These are phyloP conservation scores for Candida suzukii DNA, from an alignment of 805 yeast genomes.

Conservation along the genomic window DNA sequence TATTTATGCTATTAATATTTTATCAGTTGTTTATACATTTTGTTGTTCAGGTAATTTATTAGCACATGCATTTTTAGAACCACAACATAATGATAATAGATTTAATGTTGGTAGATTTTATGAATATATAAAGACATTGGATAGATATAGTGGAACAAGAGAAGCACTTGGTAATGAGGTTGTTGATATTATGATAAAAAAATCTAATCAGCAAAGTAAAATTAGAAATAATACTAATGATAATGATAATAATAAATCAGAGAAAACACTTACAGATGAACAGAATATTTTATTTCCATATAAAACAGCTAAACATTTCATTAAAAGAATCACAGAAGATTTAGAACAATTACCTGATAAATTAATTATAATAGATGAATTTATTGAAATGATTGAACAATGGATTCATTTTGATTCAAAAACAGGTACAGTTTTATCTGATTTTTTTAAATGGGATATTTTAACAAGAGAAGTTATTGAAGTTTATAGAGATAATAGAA, in stretches of 20 bases:
- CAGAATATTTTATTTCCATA: slow-evolving; percentile 8
- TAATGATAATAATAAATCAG: background rate
- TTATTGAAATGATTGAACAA: slow-evolving; percentile 22
- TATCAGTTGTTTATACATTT: slow-evolving; percentile 21
- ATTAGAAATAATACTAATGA: background rate
- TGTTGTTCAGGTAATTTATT: slow-evolving; percentile 6
- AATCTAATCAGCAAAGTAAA: slow-evolving; percentile 1
- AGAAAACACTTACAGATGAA: background rate
- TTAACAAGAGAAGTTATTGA: slow-evolving; percentile 19
- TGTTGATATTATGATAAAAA: slow-evolving; percentile 13
- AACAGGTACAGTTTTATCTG: slow-evolving; percentile 1
- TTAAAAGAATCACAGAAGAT: slow-evolving; percentile 9
- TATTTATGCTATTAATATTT: slow-evolving; percentile 22
- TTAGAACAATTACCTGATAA: slow-evolving; percentile 15
- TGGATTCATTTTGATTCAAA: slow-evolving; percentile 15
- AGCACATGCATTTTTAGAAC: slow-evolving; percentile 2
- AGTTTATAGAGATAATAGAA: slow-evolving; percentile 18
- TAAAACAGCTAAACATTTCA: slow-evolving; percentile 11
- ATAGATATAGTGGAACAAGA: slow-evolving; percentile 19
- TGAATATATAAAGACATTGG: slow-evolving; percentile 16
- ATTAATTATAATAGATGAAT: slow-evolving; percentile 20
- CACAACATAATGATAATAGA: slow-evolving; percentile 8
- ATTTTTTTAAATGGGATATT: slow-evolving; percentile 13
- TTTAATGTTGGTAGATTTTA: slow-evolving; percentile 23
- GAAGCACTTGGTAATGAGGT: slow-evolving; percentile 13